Conservation (phyloP, 1,284 basidiomycete genomes). For the Fomitopsis palustris region DNA sequence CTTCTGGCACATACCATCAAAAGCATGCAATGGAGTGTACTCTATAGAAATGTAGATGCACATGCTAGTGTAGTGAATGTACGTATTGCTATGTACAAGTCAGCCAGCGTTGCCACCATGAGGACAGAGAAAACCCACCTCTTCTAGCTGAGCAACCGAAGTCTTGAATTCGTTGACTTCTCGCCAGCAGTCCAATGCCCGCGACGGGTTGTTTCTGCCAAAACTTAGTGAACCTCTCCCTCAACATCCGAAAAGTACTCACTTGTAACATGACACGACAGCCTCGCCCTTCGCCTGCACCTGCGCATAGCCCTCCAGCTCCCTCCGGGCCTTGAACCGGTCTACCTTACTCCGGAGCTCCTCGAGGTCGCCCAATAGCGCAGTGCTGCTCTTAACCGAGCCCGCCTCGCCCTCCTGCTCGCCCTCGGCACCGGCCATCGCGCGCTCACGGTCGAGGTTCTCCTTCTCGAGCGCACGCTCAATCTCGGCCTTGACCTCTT, state of each 20-base stretch:
- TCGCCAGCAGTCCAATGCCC: conserved; percentile 74
- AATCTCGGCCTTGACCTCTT: conserved; percentile 61
- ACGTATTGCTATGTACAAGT: conserved; percentile 45
- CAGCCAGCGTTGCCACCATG: conserved; percentile 11
- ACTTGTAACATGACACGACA: conserved; percentile 75
- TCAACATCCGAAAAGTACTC: conserved; percentile 23
- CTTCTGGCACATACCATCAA: not conserved
- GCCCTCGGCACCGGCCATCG: conserved; percentile 41
- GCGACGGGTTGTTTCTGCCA: conserved; percentile 52
- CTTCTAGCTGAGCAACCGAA: conserved; percentile 66
- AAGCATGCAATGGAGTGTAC: not conserved
- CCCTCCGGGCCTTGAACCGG: conserved; percentile 59
- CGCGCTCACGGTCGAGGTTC: conserved; percentile 69
- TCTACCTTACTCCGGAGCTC: conserved; percentile 71
- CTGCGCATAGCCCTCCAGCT: conserved; percentile 50
- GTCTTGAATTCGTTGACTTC: conserved; percentile 73
- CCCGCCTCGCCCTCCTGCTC: conserved; percentile 32
- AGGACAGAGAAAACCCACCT: conserved; percentile 32
- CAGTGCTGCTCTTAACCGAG: conserved; percentile 54
- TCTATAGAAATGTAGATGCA: not conserved
- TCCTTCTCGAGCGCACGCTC: conserved; percentile 73
- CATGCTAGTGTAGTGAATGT: conserved; percentile 45
- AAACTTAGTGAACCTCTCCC: not conserved
- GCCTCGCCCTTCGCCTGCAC: conserved; percentile 57
- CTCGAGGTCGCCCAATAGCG: conserved; percentile 68